Percentiles rank a stretch among this genome's conserved stretches.
Conservation (phyloP, 176 grass and related monocot genomes). For the Poa pratensis region DNA sequence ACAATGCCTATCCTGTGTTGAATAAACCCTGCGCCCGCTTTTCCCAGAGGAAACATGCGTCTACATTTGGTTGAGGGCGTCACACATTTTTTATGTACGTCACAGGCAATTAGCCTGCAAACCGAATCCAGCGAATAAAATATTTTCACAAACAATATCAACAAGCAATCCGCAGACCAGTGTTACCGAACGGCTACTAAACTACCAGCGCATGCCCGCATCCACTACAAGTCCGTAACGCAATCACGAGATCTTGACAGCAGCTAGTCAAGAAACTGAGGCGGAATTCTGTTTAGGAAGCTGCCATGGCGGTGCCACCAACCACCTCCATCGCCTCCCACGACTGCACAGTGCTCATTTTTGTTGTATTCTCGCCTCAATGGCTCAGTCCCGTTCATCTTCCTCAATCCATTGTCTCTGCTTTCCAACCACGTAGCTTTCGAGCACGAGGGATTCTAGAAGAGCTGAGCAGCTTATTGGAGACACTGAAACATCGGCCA, state of each 20-base stretch:
- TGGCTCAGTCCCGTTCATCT: neutral
- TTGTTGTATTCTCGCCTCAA: neutral
- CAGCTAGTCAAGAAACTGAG: neutral
- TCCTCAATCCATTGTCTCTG: neutral
- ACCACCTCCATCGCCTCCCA: too few species aligned
- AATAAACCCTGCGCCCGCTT: neutral
- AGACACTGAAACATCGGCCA: neutral
- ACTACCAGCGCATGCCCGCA: too few species aligned
- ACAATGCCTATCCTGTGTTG: neutral
- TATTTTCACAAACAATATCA: neutral
- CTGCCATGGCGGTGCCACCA: neutral
- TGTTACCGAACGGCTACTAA: neutral
- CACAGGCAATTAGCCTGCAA: too few species aligned
- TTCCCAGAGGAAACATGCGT: neutral
- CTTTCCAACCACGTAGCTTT: slow-evolving; percentile 26
- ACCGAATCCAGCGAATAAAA: too few species aligned
- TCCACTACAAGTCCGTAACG: too few species aligned
- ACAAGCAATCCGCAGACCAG: neutral
- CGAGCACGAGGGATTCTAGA: slow-evolving; percentile 32
- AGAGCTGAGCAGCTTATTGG: neutral
- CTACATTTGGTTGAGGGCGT: too few species aligned
- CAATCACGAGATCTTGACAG: neutral
- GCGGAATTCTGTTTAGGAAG: neutral
- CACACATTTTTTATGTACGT: too few species aligned
- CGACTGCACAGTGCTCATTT: neutral